These are phyloP conservation scores for Penicillium concentricum DNA, from an alignment of 2,329 filamentous ascomycete genomes.

Conservation along the genomic window DNA sequence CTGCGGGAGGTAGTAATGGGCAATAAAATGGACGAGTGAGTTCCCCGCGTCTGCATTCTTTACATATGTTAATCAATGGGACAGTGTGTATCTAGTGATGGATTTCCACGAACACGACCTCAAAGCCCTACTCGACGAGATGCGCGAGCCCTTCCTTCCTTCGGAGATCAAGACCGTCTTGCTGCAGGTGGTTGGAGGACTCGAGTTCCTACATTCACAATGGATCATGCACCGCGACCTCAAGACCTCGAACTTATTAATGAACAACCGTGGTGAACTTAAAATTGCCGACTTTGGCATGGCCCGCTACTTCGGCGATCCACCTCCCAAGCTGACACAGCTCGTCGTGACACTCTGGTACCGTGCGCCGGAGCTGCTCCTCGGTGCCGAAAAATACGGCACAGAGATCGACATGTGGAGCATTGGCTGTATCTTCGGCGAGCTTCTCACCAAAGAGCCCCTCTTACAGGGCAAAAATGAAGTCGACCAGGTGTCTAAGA, in stretches of 20 bases:
- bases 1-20: constrained; percentile 83
- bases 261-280: constrained; percentile 91
- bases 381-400: constrained; percentile 75
- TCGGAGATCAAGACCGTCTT: constrained; percentile 92
- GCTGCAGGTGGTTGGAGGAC: constrained; percentile 74
- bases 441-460: constrained; percentile 79
- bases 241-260: constrained; percentile 89
- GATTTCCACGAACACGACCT: constrained; percentile 98
- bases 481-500: constrained; percentile 81
- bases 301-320: constrained; percentile 83
- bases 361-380: constrained; percentile 82
- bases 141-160: constrained; percentile 88
- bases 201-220: constrained; percentile 80
- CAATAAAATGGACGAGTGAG: constrained; percentile 59
- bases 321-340: constrained; percentile 76
- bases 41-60: constrained; percentile 6
- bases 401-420: constrained; percentile 90
- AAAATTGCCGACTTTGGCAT: constrained; percentile 98
- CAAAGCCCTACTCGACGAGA: constrained; percentile 87
- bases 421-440: constrained; percentile 91
- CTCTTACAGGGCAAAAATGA: constrained; percentile 88
- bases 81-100: constrained; percentile 87
- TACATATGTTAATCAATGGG: neutral
- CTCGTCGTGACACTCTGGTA: constrained; percentile 98
- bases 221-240: constrained; percentile 94